A percentile compares a stretch with the other conserved stretches of the same genome.
Evolutionary conservation across 805 yeast genomes (phyloP).

Genomic region (Lipomyces starkeyi): DNA sequence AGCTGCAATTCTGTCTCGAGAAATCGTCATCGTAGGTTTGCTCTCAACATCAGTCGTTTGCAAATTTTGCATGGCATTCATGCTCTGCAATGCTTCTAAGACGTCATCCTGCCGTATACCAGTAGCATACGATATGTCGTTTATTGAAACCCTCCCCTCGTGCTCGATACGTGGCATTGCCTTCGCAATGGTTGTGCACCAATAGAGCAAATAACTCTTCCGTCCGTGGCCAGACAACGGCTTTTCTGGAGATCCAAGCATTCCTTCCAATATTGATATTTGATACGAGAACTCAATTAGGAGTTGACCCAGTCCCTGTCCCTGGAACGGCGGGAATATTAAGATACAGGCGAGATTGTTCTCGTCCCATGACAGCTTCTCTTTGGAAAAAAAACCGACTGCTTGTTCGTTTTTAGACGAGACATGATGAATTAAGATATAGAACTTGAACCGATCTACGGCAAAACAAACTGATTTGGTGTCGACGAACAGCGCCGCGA

Average conservation of each 20-base stretch:
- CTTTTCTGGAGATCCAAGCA: conserved; percentile 80
- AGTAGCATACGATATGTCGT: conserved; percentile 42
- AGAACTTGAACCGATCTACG: conserved; percentile 80
- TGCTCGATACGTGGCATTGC: conserved; percentile 28
- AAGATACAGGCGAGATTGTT: conserved; percentile 91
- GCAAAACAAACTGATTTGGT: conserved; percentile 86
- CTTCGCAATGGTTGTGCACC: conserved; percentile 64
- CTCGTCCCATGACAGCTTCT: conserved; percentile 71
- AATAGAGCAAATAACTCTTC: conserved; percentile 71
- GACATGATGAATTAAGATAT: conserved; percentile 51
- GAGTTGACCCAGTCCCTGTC: conserved; percentile 75
- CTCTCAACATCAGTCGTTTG: background rate
- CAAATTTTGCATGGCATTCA: conserved; percentile 41
- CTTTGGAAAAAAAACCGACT: conserved; percentile 94
- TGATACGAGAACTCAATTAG: conserved; percentile 84
- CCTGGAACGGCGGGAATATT: conserved; percentile 90
- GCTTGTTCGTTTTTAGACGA: conserved; percentile 50
- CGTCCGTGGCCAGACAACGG: conserved; percentile 87
- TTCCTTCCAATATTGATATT: conserved; percentile 66
- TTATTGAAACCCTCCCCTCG: conserved; percentile 37
- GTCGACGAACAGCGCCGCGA: conserved; percentile 87
- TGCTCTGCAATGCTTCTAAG: conserved; percentile 42
- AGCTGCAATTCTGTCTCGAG: conserved; percentile 11
- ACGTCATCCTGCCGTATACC: conserved; percentile 48
- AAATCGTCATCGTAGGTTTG: conserved; percentile 6